These are phyloP conservation scores for Rosa multiflora DNA, from an alignment of 306 rosid species.

Conservation along the genomic window DNA sequence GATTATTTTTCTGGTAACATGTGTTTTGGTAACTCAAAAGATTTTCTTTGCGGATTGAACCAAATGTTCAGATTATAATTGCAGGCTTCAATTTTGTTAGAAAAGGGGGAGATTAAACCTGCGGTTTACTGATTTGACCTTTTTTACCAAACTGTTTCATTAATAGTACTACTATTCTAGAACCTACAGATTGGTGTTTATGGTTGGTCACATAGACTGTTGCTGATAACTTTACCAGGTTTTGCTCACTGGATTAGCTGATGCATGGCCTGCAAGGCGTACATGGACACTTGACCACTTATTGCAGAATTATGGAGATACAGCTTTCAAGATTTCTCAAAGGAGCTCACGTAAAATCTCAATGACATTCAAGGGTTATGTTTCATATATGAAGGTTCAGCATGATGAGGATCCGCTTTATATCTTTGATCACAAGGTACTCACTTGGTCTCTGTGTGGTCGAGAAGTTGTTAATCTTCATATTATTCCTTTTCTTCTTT, in stretches of 20 bases:
- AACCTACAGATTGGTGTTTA: not conserved
- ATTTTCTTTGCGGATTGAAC: not conserved
- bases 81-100: not conserved
- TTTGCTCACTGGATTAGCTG: constrained; percentile 72
- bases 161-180: constrained; percentile 6
- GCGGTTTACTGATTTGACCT: not conserved
- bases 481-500: not conserved
- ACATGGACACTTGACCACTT: constrained; percentile 81
- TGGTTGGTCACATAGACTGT: not conserved
- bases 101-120: not conserved
- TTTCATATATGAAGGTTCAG: constrained; percentile 72
- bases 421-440: constrained; percentile 94
- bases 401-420: constrained; percentile 96
- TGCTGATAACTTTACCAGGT: constrained; percentile 43
- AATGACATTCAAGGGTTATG: constrained; percentile 87
- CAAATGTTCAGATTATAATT: not conserved
- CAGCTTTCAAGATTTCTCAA: constrained; percentile 81
- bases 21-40: not conserved
- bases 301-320: constrained; percentile 64
- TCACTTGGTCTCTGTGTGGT: constrained; percentile 11
- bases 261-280: constrained; percentile 84
- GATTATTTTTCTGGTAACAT: not conserved
- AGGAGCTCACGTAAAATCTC: constrained; percentile 56
- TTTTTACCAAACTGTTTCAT: constrained; percentile 5
- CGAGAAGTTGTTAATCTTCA: not conserved